Conservation (phyloP, 2,329 filamentous ascomycete genomes). For the Saccharata proteae region DNA sequence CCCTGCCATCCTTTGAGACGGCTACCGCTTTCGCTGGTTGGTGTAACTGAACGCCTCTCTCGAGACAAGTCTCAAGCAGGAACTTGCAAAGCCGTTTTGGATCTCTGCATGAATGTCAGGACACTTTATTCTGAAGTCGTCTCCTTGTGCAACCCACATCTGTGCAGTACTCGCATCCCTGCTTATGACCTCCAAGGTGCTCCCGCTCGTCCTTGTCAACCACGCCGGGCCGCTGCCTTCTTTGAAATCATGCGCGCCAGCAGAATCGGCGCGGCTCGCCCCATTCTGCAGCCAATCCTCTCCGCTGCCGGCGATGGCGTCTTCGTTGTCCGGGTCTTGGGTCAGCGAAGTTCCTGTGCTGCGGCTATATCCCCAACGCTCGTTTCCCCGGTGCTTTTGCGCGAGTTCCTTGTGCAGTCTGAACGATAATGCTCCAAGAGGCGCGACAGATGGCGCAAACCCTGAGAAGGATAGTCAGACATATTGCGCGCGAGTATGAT, state of each 20-base stretch:
- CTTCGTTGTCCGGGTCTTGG: constrained; percentile 30
- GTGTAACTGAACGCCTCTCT: constrained; percentile 52
- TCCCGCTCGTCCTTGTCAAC: constrained; percentile 45
- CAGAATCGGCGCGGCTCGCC: constrained; percentile 47
- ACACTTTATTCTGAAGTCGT: neutral
- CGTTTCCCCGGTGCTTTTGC: constrained; percentile 42
- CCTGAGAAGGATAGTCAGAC: constrained; percentile 15
- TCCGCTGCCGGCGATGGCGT: constrained; percentile 32
- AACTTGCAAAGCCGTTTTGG: constrained; percentile 55
- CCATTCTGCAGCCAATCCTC: constrained; percentile 58
- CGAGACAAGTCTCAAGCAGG: constrained; percentile 45
- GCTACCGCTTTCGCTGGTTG: constrained; percentile 48
- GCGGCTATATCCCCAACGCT: constrained; percentile 46
- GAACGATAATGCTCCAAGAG: constrained; percentile 56
- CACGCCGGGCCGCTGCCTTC: constrained; percentile 39
- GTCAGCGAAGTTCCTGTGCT: constrained; percentile 47
- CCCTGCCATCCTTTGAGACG: constrained; percentile 38
- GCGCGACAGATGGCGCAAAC: constrained; percentile 47
- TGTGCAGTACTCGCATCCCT: constrained; percentile 50
- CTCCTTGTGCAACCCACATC: constrained; percentile 36
- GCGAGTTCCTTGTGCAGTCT: constrained; percentile 52
- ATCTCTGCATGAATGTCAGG: constrained; percentile 35
- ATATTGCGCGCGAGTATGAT: neutral
- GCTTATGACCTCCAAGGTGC: constrained; percentile 49
- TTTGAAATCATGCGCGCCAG: constrained; percentile 22